Evolutionary conservation across 1,139 yeast species (phyloP).

Genomic region (Yarrowia galli): DNA sequence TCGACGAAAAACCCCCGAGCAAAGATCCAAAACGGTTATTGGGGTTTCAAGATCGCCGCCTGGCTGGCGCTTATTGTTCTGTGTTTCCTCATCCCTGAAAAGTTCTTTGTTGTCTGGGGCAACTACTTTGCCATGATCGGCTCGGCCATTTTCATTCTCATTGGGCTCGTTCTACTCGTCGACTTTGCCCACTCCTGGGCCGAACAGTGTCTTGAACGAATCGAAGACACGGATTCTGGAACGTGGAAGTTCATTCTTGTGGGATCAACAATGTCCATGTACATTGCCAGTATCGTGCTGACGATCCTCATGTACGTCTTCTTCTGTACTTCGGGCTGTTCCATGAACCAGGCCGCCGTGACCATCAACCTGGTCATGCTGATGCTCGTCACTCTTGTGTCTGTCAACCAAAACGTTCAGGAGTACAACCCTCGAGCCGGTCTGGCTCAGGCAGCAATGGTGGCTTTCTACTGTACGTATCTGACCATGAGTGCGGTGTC

Average conservation of each 20-base stretch:
- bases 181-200: conserved; percentile 99
- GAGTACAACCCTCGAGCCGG: conserved; percentile 96
- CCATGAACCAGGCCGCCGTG: conserved; percentile 90
- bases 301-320: conserved; percentile 81
- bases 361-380: conserved; percentile 74
- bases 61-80: conserved; percentile 66
- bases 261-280: conserved; percentile 89
- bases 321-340: conserved; percentile 85
- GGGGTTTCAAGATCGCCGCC: conserved; percentile 76
- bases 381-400: conserved; percentile 68
- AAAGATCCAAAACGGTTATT: conserved; percentile 82
- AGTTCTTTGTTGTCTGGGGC: conserved; percentile 88
- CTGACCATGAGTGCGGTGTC: conserved; percentile 92
- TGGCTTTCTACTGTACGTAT: conserved; percentile 90
- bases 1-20: conserved; percentile 84
- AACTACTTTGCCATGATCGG: conserved; percentile 85
- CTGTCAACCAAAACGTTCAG: conserved; percentile 84
- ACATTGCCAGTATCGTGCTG: conserved; percentile 71
- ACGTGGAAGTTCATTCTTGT: conserved; percentile 83
- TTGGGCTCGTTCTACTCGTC: conserved; percentile 87
- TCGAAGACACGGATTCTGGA: conserved; percentile 83
- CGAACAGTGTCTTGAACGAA: conserved; percentile 89
- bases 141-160: conserved; percentile 83
- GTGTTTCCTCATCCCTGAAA: conserved; percentile 84
- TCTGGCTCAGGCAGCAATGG: conserved; percentile 96